Percentiles rank a stretch among this genome's conserved stretches.
phyloP scores from a whole-genome alignment of 1,284 basidiomycete species.

The Fistulinella staudtii region DNA sequence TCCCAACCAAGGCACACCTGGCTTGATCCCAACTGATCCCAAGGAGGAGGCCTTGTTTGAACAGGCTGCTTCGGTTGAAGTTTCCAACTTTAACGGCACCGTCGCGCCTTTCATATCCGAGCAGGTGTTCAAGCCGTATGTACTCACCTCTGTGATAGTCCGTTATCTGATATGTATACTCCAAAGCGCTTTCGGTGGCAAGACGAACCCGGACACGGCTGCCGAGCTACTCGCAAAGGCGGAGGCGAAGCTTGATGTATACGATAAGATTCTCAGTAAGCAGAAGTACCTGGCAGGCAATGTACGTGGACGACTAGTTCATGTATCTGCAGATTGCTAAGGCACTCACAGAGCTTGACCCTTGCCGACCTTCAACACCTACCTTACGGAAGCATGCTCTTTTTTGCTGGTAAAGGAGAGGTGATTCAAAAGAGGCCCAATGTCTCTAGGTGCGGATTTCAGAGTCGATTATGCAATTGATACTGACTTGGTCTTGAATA shows the following conservation, averaged over 20 bases:
- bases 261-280: slow-evolving; percentile 45
- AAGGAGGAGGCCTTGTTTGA: slow-evolving; percentile 32
- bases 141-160: slow-evolving; percentile 14
- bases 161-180: slow-evolving; percentile 2
- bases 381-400: slow-evolving; percentile 36
- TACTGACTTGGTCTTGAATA: too few relatives aligned
- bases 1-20: slow-evolving; percentile 32
- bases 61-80: slow-evolving; percentile 29
- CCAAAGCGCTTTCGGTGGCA: not conserved
- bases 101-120: slow-evolving; percentile 24
- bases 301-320: slow-evolving; percentile 25
- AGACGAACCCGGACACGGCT: slow-evolving; percentile 28
- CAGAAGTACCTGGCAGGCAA: slow-evolving; percentile 49
- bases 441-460: slow-evolving; percentile 22
- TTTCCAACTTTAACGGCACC: slow-evolving; percentile 30
- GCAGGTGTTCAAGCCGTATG: slow-evolving; percentile 35
- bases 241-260: slow-evolving; percentile 38
- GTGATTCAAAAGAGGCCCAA: slow-evolving; percentile 19
- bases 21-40: slow-evolving; percentile 33
- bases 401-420: not conserved
- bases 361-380: slow-evolving; percentile 54
- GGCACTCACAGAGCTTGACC: slow-evolving; percentile 36
- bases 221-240: slow-evolving; percentile 26
- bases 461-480: too few relatives aligned
- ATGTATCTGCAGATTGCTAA: slow-evolving; percentile 5